Base-by-base conservation (phyloP, 495 filamentous ascomycete genomes). In the Delitschia confertaspora region DNA sequence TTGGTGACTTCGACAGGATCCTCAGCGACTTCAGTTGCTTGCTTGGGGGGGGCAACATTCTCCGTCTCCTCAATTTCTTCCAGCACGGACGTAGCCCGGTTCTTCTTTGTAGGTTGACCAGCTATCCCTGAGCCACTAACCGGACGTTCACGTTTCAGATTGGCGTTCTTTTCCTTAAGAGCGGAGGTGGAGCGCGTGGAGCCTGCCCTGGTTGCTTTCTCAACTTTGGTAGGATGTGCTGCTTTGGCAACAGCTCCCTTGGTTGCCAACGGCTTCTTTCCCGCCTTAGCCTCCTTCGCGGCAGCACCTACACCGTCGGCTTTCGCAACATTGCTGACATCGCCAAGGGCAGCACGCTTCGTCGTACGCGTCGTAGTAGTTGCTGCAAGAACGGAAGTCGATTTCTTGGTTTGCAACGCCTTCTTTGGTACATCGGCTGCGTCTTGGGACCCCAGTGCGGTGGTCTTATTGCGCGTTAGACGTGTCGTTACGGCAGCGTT, bases 311-410 rank as follows among this genome's bases (percentile, higher is more conserved):
- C 68, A 27, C 49, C 65, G 10, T 88, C 85, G 17, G 64, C 69
- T 66, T 95, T 95, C 43, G 75, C 75, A 38, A 94, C 83, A 69
- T 98, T 98, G 74, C 88, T 96, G 47, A 94, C 80, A 71, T 98
- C 89, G 19, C 85, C 87, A 14, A 98, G 74, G 22, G 62, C 61
- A 31, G 57, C 51, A 24, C 63, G 52, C 50, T 67, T 67, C 21
- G 55, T 43, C 1, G 36, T 29, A 8, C 35, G 54, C 8, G 53
- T 42, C 4, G 50, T 69, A 34, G 64, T 66, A 32, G 78, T 75
- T 42, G 74, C 60, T 9, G 69, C 60, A 2, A 59, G 47, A 17
- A 45, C 42, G 22, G 49, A 26, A n/a, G 48, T 53, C 1, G 78
- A 68, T 62, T 83, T 87, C 70, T 93, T 94, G 18, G 79, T 73